Evolutionary conservation across 2,329 filamentous ascomycete species (phyloP).

Genomic region (Ophiobolus disseminans): DNA sequence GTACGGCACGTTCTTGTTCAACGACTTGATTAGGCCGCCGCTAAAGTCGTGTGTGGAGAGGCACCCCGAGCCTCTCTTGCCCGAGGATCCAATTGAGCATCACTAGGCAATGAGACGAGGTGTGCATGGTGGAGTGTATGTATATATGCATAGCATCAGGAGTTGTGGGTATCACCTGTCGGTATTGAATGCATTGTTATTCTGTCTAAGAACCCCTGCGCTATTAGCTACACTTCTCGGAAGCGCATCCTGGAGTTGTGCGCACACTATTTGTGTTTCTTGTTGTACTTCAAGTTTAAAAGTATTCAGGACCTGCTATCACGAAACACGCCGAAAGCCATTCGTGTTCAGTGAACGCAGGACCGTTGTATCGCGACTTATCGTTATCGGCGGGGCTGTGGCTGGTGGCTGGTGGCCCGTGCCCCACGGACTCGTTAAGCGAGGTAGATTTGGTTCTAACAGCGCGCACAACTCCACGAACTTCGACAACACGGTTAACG

Average conservation of each 20-base stretch:
- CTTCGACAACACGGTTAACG: slow-evolving; percentile 40
- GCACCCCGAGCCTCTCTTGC: slow-evolving; percentile 69
- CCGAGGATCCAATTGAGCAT: slow-evolving; percentile 86
- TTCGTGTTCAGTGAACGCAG: no score
- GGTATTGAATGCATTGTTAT: no score
- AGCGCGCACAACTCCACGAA: slow-evolving; percentile 25
- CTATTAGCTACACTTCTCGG: no score
- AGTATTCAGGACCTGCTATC: no score
- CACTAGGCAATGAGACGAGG: slow-evolving; percentile 16
- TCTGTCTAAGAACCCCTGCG: no score
- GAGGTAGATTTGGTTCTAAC: slow-evolving; percentile 15
- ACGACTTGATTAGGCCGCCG: slow-evolving; percentile 87
- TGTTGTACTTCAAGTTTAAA: no score
- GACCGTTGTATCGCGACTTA: no score
- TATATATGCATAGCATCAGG: background rate
- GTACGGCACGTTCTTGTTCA: slow-evolving; percentile 96
- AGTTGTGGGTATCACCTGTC: no score
- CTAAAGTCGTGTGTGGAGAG: slow-evolving; percentile 69
- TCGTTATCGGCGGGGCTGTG: slow-evolving; percentile 3
- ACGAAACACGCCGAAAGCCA: no score
- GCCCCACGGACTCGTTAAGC: slow-evolving; percentile 24
- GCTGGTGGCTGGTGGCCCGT: slow-evolving; percentile 12
- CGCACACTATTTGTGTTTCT: no score
- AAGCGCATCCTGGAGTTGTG: no score
- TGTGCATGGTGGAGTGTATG: background rate